Conservation (phyloP, 75 land plant species). For the Selaginella tamariscina region DNA sequence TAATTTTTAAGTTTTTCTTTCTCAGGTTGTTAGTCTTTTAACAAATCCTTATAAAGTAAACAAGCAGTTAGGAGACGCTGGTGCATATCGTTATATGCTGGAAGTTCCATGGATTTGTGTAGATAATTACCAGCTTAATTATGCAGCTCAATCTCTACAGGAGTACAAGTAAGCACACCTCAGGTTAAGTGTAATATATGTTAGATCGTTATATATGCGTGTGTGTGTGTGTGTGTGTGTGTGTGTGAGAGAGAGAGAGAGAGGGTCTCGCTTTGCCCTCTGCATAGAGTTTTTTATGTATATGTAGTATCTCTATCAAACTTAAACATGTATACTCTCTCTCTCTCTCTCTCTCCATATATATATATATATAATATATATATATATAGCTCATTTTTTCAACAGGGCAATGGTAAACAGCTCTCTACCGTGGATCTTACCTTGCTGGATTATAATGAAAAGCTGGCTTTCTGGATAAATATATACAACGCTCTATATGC, state of each 20-base stretch:
- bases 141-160: neutral
- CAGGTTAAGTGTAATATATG: neutral
- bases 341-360: too few relatives aligned
- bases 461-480: slow-evolving; percentile 78
- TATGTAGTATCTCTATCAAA: too few relatives aligned
- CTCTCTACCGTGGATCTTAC: slow-evolving; percentile 32
- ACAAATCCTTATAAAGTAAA: slow-evolving; percentile 37
- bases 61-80: slow-evolving; percentile 22
- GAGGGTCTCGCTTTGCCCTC: too few relatives aligned
- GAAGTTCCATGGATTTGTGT: neutral
- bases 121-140: neutral
- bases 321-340: neutral
- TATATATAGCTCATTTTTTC: neutral
- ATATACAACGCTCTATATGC: slow-evolving; percentile 67
- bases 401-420: slow-evolving; percentile 42
- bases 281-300: too few relatives aligned
- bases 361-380: too few relatives aligned
- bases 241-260: too few relatives aligned
- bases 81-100: neutral
- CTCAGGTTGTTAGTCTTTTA: slow-evolving; percentile 22
- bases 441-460: slow-evolving; percentile 44
- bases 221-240: too few relatives aligned
- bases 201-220: too few relatives aligned
- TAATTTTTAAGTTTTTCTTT: too few relatives aligned
- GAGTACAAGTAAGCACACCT: neutral